A percentile compares a stretch with the other conserved stretches of the same genome.
These are phyloP conservation scores for Trichosanthes truncata DNA, from an alignment of 306 rosid genomes.

Conservation along the genomic window DNA sequence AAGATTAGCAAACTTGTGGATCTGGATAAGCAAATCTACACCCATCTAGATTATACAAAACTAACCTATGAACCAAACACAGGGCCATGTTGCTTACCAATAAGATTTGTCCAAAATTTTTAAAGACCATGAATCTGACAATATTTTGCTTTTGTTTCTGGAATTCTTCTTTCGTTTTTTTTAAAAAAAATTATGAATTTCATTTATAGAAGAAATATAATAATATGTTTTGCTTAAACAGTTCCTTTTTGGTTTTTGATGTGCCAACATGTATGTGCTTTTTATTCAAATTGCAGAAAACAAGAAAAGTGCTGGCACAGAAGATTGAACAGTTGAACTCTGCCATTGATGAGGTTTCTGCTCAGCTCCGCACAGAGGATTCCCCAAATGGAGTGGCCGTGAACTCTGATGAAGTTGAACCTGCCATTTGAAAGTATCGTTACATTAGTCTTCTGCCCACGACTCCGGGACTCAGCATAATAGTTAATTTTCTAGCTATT, in stretches of 20 bases:
- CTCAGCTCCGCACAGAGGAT: conserved; percentile 58
- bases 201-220: neutral
- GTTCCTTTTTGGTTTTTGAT: conserved; percentile 6
- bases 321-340: conserved; percentile 84
- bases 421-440: conserved; percentile 41
- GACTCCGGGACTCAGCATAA: conserved; percentile 25
- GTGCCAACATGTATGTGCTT: neutral
- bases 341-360: conserved; percentile 88
- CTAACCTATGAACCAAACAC: neutral
- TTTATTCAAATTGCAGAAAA: conserved; percentile 44
- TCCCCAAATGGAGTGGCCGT: conserved; percentile 54
- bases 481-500: conserved; percentile 22
- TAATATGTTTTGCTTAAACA: neutral
- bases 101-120: neutral
- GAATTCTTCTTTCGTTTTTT: neutral
- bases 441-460: conserved; percentile 1
- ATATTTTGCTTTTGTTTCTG: neutral
- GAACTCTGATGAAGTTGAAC: conserved; percentile 66
- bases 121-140: neutral
- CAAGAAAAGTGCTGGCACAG: conserved; percentile 61
- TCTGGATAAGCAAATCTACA: neutral
- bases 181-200: neutral
- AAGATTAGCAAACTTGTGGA: neutral
- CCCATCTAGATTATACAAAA: neutral
- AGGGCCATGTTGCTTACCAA: neutral